A percentile compares a stretch with the other conserved stretches of the same genome.
These are phyloP conservation scores for Triticum timopheevii DNA, from an alignment of 176 grass and related monocot genomes.

Conservation along the genomic window DNA sequence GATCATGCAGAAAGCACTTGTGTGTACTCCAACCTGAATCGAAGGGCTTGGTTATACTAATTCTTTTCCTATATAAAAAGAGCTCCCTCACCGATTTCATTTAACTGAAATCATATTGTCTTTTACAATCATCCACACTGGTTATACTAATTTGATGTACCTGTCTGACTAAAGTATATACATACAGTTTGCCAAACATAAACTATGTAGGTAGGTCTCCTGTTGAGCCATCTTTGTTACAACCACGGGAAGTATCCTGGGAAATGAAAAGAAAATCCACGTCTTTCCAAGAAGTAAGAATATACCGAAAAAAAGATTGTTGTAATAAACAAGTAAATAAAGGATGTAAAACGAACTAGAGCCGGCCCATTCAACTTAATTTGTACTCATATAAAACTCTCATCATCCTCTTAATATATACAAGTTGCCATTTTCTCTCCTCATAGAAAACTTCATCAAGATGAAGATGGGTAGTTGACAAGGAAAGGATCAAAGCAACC, in stretches of 20 bases:
- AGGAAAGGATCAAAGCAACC: background rate
- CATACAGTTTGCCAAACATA: background rate
- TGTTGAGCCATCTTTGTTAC: background rate
- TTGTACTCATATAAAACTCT: background rate
- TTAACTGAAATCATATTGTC: too few relatives aligned
- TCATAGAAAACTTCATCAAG: background rate
- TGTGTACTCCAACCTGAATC: conserved; percentile 14
- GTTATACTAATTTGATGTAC: background rate
- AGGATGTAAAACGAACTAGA: background rate
- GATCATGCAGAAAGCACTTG: conserved; percentile 18
- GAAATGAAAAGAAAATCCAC: background rate
- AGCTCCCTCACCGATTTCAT: too few relatives aligned
- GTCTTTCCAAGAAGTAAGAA: background rate
- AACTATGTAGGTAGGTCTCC: background rate
- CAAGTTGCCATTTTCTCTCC: background rate
- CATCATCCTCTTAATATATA: background rate
- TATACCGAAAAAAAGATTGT: background rate
- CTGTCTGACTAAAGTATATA: background rate
- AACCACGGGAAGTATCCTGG: background rate
- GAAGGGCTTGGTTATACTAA: background rate
- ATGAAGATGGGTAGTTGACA: conserved; percentile 1
- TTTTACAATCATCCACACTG: too few relatives aligned
- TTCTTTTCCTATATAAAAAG: too few relatives aligned
- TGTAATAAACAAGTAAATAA: background rate
- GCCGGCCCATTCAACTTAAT: background rate